phyloP scores from a whole-genome alignment of 2,329 filamentous ascomycete species.

The Claviceps digitariae region DNA sequence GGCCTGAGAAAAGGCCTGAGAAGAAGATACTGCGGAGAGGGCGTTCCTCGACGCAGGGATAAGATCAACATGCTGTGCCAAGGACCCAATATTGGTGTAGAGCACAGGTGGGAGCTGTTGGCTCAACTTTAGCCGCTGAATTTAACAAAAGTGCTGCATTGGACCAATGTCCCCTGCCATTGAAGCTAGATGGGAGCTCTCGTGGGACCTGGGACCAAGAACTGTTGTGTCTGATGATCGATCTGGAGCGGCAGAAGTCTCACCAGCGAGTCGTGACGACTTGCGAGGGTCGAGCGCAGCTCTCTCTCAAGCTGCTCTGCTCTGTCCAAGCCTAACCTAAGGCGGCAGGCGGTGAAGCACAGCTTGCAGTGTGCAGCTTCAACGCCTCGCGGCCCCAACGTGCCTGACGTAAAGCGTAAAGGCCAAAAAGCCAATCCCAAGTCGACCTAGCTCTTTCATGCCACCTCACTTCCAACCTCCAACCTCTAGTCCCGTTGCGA shows the following conservation, averaged over 20 bases:
- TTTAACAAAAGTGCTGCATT: background rate
- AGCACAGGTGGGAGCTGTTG: background rate
- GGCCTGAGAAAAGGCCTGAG: background rate
- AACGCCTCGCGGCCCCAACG: too few relatives aligned
- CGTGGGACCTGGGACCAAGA: background rate
- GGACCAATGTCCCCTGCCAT: background rate
- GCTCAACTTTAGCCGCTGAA: background rate
- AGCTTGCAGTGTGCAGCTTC: background rate
- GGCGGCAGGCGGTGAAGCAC: background rate
- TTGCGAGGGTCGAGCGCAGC: too few relatives aligned
- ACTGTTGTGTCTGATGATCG: background rate
- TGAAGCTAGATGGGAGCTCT: background rate
- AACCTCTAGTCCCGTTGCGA: background rate
- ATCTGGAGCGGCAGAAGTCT: background rate
- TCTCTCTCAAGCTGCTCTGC: background rate
- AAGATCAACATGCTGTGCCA: slow-evolving; percentile 8
- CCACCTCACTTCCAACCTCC: background rate
- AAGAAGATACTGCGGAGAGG: background rate
- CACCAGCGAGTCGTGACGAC: background rate
- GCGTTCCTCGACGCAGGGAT: slow-evolving; percentile 5
- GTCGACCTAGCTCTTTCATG: background rate
- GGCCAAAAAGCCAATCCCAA: too few relatives aligned
- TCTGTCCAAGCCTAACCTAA: background rate
- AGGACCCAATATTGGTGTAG: background rate
- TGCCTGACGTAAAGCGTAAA: too few relatives aligned